Conservation (phyloP, 2,329 filamentous ascomycete genomes). For the Phyllosticta paracitricarpa region DNA sequence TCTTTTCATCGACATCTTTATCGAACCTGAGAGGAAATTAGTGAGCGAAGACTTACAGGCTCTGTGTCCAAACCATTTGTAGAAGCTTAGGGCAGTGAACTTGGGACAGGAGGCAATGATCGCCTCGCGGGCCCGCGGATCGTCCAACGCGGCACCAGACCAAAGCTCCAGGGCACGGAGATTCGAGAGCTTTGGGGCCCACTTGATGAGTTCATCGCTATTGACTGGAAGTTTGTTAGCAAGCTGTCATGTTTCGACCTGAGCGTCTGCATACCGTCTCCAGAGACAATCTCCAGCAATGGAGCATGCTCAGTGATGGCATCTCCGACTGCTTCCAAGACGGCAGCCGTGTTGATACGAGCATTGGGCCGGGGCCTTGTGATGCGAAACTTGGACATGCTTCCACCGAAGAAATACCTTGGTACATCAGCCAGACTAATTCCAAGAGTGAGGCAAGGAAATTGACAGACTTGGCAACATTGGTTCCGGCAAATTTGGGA, state of each 20-base stretch:
- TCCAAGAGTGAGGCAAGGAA: background rate
- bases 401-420: constrained; percentile 43
- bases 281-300: constrained; percentile 50
- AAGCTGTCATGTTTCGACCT: background rate
- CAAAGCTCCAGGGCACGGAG: constrained; percentile 51
- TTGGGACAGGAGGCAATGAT: constrained; percentile 50
- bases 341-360: constrained; percentile 31
- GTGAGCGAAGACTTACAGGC: constrained; percentile 13
- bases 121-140: constrained; percentile 42
- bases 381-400: constrained; percentile 35
- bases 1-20: constrained; percentile 44
- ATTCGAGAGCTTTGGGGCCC: constrained; percentile 49
- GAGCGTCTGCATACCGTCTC: constrained; percentile 31
- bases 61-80: constrained; percentile 29
- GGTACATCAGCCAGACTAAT: background rate
- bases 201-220: constrained; percentile 43
- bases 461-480: constrained; percentile 43
- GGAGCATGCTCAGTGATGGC: constrained; percentile 38
- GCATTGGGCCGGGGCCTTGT: constrained; percentile 13
- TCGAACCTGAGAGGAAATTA: constrained; percentile 19
- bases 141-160: constrained; percentile 50
- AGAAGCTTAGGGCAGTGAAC: constrained; percentile 52
- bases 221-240: constrained; percentile 30
- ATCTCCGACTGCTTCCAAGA: constrained; percentile 41
- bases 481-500: constrained; percentile 44